Conservation (phyloP, 768 basidiomycete genomes). For the Suillus subaureus region DNA sequence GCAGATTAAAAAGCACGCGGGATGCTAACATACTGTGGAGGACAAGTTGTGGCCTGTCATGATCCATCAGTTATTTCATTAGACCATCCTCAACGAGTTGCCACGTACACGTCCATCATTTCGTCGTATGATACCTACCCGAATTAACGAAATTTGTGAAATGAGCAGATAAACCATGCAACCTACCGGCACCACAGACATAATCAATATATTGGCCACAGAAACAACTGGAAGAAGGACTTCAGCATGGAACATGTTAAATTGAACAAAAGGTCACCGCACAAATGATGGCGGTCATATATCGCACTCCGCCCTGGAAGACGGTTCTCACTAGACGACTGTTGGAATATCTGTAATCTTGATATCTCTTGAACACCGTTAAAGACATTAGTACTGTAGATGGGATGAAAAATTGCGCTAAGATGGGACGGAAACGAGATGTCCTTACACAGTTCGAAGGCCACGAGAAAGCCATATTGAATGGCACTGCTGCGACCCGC, state of each 20-base stretch:
- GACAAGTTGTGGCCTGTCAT: not conserved
- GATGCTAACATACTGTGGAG: conserved; percentile 2
- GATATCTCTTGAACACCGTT: conserved; percentile 1
- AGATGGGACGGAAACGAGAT: not conserved
- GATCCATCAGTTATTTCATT: not conserved
- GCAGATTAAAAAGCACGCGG: not conserved
- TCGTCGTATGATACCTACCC: not conserved
- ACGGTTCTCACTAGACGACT: not conserved
- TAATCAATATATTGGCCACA: not conserved
- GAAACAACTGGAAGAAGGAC: not conserved
- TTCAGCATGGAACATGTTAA: not conserved
- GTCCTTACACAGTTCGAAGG: not conserved
- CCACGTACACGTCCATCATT: not conserved
- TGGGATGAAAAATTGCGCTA: not conserved
- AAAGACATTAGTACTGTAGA: not conserved
- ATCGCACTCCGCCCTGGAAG: not conserved
- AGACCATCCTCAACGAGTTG: not conserved
- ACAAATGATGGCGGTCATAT: conserved; percentile 2
- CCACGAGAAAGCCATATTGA: not conserved
- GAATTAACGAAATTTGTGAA: not conserved
- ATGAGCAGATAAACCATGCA: not conserved
- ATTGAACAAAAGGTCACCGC: not conserved
- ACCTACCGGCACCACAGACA: not conserved
- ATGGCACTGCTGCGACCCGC: not conserved
- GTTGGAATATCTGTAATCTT: not conserved